Base-by-base conservation (phyloP, 768 basidiomycete genomes). In the Psilocybe cubensis region DNA sequence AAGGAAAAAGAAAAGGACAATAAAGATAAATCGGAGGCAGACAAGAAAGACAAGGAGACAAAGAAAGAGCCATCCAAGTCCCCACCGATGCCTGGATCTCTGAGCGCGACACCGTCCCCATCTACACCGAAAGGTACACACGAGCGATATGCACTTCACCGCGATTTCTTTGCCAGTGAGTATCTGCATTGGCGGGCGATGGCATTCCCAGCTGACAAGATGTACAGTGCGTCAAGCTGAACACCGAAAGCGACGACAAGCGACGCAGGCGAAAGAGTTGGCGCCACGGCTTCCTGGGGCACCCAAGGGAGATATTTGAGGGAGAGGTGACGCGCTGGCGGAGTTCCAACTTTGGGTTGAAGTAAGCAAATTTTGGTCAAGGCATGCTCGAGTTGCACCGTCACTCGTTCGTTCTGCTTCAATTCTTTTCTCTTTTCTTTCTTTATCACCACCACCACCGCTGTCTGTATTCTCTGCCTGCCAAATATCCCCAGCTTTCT, bases 131-230 rank as follows among this genome's bases (percentile, higher is more conserved):
- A 76, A 23, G 76, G 84, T 11, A 72, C 79, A 11, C 94, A 96
- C 74, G 81, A 88, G 66, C 83, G 86, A 60, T 97, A 88, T 67
- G 76, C 80, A 8, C 77, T 97, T n/a, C 93, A 96, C 73, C 83
- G 93, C 38, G 84, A 90, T 59, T 85, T 91, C 59, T 97, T 91
- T 69, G 76, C 79, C 18, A 79, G 81, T 83, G 50, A 28, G 35
- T 24, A 42, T 46, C 43, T 60, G n/a, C n/a, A n/a, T n/a, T n/a
- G n/a, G n/a, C n/a, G n/a, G n/a, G n/a, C n/a, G n/a, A n/a, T n/a
- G n/a, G n/a, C n/a, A n/a, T n/a, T n/a, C n/a, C n/a, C n/a, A n/a
- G 29, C 51, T 25, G 20, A 23, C 59, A 27, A 61, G 54, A n/a
- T 11, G 38, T 48, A 31, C 80, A 71, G 87, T 96, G 83, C 84